A percentile compares a stretch with the other conserved stretches of the same genome.
Conservation (phyloP, 768 basidiomycete species). For the Fibroporia radiculosa region DNA sequence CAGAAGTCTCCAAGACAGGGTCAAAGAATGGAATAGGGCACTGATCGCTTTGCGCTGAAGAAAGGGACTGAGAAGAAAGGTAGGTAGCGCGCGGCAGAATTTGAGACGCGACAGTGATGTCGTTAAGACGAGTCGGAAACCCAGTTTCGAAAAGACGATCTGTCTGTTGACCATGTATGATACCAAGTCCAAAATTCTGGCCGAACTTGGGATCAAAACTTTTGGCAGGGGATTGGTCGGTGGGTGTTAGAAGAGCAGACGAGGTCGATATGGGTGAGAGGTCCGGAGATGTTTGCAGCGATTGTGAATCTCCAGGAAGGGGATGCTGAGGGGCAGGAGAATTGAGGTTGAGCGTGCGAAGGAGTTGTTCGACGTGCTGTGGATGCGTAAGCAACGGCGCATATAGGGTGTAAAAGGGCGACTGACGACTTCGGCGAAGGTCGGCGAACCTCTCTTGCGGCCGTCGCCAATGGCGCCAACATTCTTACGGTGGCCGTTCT, state of each 20-base stretch:
- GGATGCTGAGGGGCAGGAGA: conserved; percentile 49
- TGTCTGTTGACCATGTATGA: conserved; percentile 12
- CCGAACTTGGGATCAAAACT: conserved; percentile 50
- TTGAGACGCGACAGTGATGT: conserved; percentile 8
- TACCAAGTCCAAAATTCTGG: conserved; percentile 41
- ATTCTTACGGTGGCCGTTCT: conserved; percentile 29
- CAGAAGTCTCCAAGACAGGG: conserved; percentile 40
- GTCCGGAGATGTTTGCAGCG: conserved; percentile 46
- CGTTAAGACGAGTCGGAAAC: conserved; percentile 19
- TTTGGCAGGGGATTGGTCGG: conserved; percentile 63
- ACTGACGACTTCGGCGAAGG: conserved; percentile 47
- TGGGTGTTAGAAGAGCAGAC: conserved; percentile 66
- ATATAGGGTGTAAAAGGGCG: conserved; percentile 12
- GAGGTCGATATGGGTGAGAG: conserved; percentile 67
- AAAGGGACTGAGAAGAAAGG: background rate
- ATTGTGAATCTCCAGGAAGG: conserved; percentile 34
- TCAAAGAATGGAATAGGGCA: conserved; percentile 41
- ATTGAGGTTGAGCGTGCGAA: conserved; percentile 72
- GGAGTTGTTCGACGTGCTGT: conserved; percentile 74
- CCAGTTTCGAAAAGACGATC: conserved; percentile 34
- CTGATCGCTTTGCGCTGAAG: conserved; percentile 6
- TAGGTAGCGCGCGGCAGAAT: conserved; percentile 4
- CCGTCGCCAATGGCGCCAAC: conserved; percentile 80
- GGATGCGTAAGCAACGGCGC: conserved; percentile 11
- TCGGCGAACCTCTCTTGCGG: conserved; percentile 53